phyloP scores from a whole-genome alignment of 352 stramenopile species.

The Achlya hypogyna region DNA sequence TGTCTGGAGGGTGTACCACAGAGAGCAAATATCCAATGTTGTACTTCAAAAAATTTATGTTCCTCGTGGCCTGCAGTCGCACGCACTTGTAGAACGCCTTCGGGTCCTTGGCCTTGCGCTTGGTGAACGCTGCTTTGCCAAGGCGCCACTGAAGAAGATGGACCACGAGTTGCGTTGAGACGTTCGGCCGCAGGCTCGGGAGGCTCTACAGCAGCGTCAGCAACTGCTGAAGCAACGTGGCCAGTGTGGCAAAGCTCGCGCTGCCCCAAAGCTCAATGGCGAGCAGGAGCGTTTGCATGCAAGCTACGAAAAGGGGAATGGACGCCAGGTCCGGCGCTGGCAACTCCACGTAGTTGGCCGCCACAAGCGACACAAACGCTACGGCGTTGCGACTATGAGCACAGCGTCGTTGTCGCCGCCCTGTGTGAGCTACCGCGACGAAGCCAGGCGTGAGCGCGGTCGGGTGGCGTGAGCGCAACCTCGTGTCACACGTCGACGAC shows the following conservation, averaged over 20 bases:
- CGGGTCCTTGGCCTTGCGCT: conserved; percentile 33
- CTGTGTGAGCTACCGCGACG: conserved; percentile 26
- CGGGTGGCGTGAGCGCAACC: conserved; percentile 1
- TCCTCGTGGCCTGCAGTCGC: conserved; percentile 54
- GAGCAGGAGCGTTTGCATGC: conserved; percentile 49
- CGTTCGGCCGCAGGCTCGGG: conserved; percentile 55
- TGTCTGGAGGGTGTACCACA: no score
- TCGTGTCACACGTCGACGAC: no score
- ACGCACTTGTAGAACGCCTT: conserved; percentile 74
- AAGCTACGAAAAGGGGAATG: conserved; percentile 50
- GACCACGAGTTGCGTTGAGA: conserved; percentile 46
- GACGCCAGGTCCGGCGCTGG: conserved; percentile 22
- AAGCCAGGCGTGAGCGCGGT: conserved; percentile 1
- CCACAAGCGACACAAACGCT: conserved; percentile 54
- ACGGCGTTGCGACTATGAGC: conserved; percentile 55
- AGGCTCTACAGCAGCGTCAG: conserved; percentile 58
- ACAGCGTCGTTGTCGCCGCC: conserved; percentile 27
- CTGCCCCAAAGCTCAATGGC: conserved; percentile 57
- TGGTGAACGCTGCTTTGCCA: conserved; percentile 28
- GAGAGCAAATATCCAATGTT: no score
- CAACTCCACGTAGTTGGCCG: conserved; percentile 56
- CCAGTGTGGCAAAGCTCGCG: conserved; percentile 63
- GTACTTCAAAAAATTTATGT: no score
- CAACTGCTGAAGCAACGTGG: conserved; percentile 72
- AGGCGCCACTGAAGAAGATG: conserved; percentile 58